Conservation (phyloP, 306 rosid species). For the Sechiopsis laciniata region DNA sequence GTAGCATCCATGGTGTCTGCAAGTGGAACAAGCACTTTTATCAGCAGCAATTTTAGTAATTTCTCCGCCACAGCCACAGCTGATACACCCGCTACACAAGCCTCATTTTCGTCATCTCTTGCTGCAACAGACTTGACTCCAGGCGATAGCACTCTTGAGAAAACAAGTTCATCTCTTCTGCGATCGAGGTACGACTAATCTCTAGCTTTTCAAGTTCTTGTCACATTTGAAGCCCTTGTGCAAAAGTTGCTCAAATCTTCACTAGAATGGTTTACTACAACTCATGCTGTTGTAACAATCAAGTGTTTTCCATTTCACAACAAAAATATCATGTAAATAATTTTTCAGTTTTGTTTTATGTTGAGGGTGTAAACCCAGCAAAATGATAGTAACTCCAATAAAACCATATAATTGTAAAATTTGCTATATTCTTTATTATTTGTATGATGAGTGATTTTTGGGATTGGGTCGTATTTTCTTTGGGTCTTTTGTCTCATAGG, state of each 20-base stretch:
- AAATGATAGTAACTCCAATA: background rate
- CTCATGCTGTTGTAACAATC: background rate
- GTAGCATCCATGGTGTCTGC: slow-evolving; percentile 33
- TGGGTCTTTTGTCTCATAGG: too few relatives aligned
- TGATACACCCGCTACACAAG: slow-evolving; percentile 31
- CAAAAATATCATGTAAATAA: background rate
- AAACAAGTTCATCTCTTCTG: slow-evolving; percentile 38
- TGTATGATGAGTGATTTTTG: background rate
- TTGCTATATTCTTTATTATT: background rate
- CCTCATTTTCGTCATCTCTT: slow-evolving; percentile 40
- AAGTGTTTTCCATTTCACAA: background rate
- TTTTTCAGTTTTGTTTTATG: background rate
- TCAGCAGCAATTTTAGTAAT: slow-evolving; percentile 40
- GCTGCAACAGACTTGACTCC: slow-evolving; percentile 24
- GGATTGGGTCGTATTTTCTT: too few relatives aligned
- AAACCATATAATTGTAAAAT: background rate
- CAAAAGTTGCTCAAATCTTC: slow-evolving; percentile 8
- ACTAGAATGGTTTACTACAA: background rate
- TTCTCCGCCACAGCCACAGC: slow-evolving; percentile 28
- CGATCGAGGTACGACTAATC: slow-evolving; percentile 22
- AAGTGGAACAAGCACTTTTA: slow-evolving; percentile 31
- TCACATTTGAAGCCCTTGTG: background rate
- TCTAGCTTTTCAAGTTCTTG: slow-evolving; percentile 5
- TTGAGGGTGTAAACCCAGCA: slow-evolving; percentile 15
- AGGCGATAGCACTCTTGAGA: slow-evolving; percentile 34